Conservation (phyloP, 352 stramenopile species). For the Globisporangium takayamanum region DNA sequence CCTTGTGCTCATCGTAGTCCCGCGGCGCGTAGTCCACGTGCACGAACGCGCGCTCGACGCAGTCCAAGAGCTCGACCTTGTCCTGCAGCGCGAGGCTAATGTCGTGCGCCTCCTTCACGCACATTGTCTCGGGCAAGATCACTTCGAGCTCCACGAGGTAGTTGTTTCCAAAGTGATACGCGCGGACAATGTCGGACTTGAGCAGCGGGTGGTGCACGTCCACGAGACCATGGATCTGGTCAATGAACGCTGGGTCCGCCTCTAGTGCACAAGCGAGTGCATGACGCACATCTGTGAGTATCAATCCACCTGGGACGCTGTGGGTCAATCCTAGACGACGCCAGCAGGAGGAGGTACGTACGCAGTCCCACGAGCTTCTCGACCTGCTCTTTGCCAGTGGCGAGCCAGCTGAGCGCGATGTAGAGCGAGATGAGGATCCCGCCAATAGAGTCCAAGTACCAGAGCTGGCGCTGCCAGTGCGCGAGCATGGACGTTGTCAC, state of each 20-base stretch:
- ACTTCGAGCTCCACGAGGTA: constrained; percentile 90
- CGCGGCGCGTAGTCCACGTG: constrained; percentile 95
- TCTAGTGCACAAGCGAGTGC: constrained; percentile 26
- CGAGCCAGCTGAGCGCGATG: constrained; percentile 94
- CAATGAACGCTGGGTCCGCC: constrained; percentile 91
- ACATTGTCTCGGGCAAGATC: constrained; percentile 85
- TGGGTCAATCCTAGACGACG: too few relatives aligned
- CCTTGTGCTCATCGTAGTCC: constrained; percentile 88
- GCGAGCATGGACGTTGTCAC: constrained; percentile 73
- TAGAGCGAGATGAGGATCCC: constrained; percentile 95
- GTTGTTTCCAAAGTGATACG: constrained; percentile 97
- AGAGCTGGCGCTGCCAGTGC: constrained; percentile 70
- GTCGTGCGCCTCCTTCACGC: constrained; percentile 92
- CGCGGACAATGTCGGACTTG: constrained; percentile 89
- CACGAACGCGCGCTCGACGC: constrained; percentile 97
- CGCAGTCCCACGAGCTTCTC: constrained; percentile 82
- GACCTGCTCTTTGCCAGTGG: constrained; percentile 94
- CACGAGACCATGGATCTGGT: constrained; percentile 87
- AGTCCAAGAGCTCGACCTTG: constrained; percentile 93
- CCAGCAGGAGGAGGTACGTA: constrained; percentile 26
- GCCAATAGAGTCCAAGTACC: constrained; percentile 92
- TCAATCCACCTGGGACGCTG: not conserved
- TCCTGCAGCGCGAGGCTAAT: constrained; percentile 95
- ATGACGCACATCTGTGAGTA: not conserved
- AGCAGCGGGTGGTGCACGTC: constrained; percentile 86